Conservation (phyloP, 441 rosid genomes). For the Iberis amara region DNA sequence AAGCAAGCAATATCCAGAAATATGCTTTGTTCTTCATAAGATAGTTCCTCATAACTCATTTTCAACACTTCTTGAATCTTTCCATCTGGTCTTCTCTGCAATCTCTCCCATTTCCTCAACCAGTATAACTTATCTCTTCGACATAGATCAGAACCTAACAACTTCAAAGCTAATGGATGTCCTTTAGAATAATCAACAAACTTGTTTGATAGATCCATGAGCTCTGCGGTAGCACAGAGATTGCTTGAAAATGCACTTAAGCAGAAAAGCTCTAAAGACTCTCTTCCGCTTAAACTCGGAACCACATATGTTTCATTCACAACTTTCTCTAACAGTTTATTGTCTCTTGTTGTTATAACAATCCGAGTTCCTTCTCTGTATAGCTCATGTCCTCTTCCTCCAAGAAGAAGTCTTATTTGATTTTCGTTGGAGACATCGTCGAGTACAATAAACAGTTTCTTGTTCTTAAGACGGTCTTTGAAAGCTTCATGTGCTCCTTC, state of each 20-base stretch:
- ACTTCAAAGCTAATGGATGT: slow-evolving; percentile 15
- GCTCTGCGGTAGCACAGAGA: background rate
- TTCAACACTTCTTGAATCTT: background rate
- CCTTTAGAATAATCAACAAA: slow-evolving; percentile 26
- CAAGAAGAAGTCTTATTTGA: slow-evolving; percentile 14
- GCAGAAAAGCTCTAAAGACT: slow-evolving; percentile 31
- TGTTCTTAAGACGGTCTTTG: background rate
- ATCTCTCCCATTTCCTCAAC: background rate
- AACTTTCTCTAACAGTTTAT: slow-evolving; percentile 17
- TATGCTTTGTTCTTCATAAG: background rate
- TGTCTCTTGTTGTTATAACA: slow-evolving; percentile 35
- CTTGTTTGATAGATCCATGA: background rate
- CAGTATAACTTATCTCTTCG: background rate
- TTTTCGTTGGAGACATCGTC: slow-evolving; percentile 13
- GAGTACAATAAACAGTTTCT: slow-evolving; percentile 17
- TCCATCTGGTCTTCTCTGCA: background rate
- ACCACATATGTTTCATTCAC: slow-evolving; percentile 17
- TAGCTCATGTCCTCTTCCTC: background rate
- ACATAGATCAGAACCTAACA: slow-evolving; percentile 2
- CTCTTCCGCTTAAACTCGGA: slow-evolving; percentile 3
- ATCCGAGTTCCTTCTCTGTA: slow-evolving; percentile 34
- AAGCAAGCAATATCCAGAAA: background rate
- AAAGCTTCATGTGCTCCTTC: background rate
- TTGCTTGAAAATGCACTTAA: slow-evolving; percentile 21
- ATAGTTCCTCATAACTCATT: background rate